Conservation (phyloP, 306 rosid species). For the Betula pendula region DNA sequence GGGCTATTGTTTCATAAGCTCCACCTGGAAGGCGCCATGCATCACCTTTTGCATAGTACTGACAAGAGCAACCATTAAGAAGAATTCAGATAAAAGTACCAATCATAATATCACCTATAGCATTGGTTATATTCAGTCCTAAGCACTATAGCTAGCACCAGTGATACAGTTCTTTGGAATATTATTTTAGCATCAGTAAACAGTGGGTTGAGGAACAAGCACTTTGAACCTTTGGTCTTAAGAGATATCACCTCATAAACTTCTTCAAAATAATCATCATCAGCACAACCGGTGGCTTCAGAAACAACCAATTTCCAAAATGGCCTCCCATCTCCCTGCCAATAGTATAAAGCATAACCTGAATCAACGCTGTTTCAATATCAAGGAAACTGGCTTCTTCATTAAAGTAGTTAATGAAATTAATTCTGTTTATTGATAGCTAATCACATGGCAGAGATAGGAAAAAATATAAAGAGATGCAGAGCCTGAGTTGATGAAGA, state of each 20-base stretch:
- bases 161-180: background rate
- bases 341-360: conserved; percentile 15
- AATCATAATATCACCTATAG: background rate
- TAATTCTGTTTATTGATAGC: background rate
- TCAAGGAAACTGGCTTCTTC: background rate
- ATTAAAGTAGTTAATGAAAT: background rate
- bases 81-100: conserved; percentile 26
- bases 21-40: conserved; percentile 85
- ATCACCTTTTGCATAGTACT: conserved; percentile 85
- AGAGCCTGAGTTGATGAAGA: background rate
- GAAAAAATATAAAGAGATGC: background rate
- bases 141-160: background rate
- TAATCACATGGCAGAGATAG: background rate
- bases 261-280: conserved; percentile 77
- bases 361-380: conserved; percentile 5
- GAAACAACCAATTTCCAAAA: conserved; percentile 96
- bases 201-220: conserved; percentile 11
- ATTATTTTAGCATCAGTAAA: background rate
- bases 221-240: conserved; percentile 5
- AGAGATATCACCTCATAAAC: conserved; percentile 69
- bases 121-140: conserved; percentile 8
- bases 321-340: conserved; percentile 96
- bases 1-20: conserved; percentile 71
- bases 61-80: conserved; percentile 31
- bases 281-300: conserved; percentile 85